A percentile compares a stretch with the other conserved stretches of the same genome.
phyloP scores from a whole-genome alignment of 1,284 basidiomycete genomes.

The Trichosporon asahii region DNA sequence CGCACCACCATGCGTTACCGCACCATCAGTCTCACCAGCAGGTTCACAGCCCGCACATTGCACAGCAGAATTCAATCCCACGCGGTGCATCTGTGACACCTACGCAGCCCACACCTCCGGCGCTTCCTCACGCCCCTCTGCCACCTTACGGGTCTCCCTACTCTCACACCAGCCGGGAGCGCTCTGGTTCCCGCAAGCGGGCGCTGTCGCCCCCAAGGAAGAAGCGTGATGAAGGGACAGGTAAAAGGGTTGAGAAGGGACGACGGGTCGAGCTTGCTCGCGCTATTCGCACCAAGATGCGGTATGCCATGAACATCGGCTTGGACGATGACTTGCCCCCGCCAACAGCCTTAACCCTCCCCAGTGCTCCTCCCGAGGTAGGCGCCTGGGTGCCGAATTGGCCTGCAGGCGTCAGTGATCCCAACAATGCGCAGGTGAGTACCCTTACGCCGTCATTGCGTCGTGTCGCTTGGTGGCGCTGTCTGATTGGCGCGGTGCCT shows the following conservation, averaged over 20 bases:
- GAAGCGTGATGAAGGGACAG: slow-evolving; percentile 20
- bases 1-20: slow-evolving; percentile 8
- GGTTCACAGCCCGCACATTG: not conserved
- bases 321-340: slow-evolving; percentile 24
- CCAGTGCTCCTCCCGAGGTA: slow-evolving; percentile 5
- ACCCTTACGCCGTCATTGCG: not conserved
- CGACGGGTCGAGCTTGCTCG: slow-evolving; percentile 23
- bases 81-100: slow-evolving; percentile 2
- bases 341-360: slow-evolving; percentile 13
- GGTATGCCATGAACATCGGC: slow-evolving; percentile 26
- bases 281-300: slow-evolving; percentile 29
- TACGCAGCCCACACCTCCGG: not conserved
- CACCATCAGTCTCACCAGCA: not conserved
- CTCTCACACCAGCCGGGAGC: not conserved
- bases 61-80: not conserved
- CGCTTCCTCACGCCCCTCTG: not conserved
- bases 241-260: slow-evolving; percentile 24
- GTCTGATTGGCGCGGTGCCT: not conserved
- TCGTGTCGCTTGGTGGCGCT: not conserved
- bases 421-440: slow-evolving; percentile 23
- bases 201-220: not conserved
- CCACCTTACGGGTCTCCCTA: not conserved
- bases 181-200: slow-evolving; percentile 12
- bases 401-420: slow-evolving; percentile 21
- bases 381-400: slow-evolving; percentile 27